phyloP scores from a whole-genome alignment of 2,329 filamentous ascomycete genomes.

The Penicillium carneum region DNA sequence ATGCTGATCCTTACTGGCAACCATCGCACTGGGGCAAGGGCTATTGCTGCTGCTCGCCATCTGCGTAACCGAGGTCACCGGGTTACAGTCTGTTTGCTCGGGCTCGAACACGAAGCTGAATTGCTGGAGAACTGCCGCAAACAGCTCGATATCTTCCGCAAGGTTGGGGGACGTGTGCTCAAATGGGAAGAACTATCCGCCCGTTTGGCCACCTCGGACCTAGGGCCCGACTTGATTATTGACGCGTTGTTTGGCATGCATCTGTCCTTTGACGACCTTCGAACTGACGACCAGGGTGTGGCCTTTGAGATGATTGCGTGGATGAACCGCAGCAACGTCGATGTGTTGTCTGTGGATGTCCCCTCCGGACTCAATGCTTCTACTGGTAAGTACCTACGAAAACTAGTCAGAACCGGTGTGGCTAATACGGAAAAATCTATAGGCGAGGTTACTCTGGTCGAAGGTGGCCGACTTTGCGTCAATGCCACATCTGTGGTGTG shows the following conservation, averaged over 20 bases:
- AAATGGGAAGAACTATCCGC: slow-evolving; percentile 66
- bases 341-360: slow-evolving; percentile 85
- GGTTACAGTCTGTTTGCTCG: slow-evolving; percentile 82
- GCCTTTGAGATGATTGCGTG: slow-evolving; percentile 91
- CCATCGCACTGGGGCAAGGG: slow-evolving; percentile 84
- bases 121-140: slow-evolving; percentile 79
- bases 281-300: slow-evolving; percentile 79
- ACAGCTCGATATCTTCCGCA: slow-evolving; percentile 83
- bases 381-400: slow-evolving; percentile 66
- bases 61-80: slow-evolving; percentile 82
- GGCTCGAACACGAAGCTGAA: slow-evolving; percentile 81
- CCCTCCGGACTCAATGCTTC: slow-evolving; percentile 86
- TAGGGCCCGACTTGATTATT: slow-evolving; percentile 79
- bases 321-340: slow-evolving; percentile 86
- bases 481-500: slow-evolving; percentile 82
- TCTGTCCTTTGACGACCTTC: slow-evolving; percentile 85
- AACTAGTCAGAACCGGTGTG: background rate
- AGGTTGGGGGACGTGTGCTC: slow-evolving; percentile 77
- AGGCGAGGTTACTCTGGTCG: slow-evolving; percentile 65
- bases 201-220: slow-evolving; percentile 61
- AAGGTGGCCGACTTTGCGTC: slow-evolving; percentile 80
- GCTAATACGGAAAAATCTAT: slow-evolving; percentile 29
- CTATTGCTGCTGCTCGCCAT: slow-evolving; percentile 84
- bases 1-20: slow-evolving; percentile 91
- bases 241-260: slow-evolving; percentile 89